Percentiles rank a stretch among this genome's conserved stretches.
Conservation (phyloP, 805 yeast species). For the Yamadazyma nakazawae region DNA sequence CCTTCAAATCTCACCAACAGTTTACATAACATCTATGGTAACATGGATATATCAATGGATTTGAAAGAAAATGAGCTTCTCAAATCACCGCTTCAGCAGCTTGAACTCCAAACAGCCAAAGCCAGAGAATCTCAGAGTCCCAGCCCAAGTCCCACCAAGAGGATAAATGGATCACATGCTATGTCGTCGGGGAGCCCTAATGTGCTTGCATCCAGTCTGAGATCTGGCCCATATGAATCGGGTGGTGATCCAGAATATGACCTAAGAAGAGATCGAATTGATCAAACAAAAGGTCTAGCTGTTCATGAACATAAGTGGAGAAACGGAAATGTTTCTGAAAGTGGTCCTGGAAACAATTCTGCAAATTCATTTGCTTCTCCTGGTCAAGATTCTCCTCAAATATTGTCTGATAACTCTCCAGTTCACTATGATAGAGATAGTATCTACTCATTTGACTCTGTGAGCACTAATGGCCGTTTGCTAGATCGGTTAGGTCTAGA, state of each 20-base stretch:
- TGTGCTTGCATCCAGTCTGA: too few relatives aligned
- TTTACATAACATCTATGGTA: background rate
- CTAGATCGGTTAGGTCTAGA: slow-evolving; percentile 37
- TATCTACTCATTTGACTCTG: slow-evolving; percentile 43
- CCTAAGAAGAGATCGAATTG: too few relatives aligned
- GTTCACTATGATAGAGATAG: slow-evolving; percentile 29
- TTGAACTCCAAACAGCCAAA: slow-evolving; percentile 20
- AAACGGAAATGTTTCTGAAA: background rate
- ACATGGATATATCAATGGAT: slow-evolving; percentile 3
- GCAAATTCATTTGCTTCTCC: background rate
- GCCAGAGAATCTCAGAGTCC: slow-evolving; percentile 11
- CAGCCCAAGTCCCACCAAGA: slow-evolving; percentile 6
- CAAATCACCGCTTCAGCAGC: slow-evolving; percentile 21
- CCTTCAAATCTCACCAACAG: background rate
- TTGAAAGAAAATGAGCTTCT: slow-evolving; percentile 8
- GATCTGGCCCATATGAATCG: too few relatives aligned
- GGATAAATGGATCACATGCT: background rate
- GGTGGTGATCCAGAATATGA: too few relatives aligned
- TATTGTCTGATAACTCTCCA: background rate
- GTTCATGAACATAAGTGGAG: background rate
- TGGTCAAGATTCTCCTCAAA: background rate
- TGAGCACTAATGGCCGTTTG: slow-evolving; percentile 40
- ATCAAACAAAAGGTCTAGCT: too few relatives aligned
- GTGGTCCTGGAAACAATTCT: background rate
- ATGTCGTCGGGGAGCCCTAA: too few relatives aligned